Conservation (phyloP, 331 rosid species). For the Saraca asoca region DNA sequence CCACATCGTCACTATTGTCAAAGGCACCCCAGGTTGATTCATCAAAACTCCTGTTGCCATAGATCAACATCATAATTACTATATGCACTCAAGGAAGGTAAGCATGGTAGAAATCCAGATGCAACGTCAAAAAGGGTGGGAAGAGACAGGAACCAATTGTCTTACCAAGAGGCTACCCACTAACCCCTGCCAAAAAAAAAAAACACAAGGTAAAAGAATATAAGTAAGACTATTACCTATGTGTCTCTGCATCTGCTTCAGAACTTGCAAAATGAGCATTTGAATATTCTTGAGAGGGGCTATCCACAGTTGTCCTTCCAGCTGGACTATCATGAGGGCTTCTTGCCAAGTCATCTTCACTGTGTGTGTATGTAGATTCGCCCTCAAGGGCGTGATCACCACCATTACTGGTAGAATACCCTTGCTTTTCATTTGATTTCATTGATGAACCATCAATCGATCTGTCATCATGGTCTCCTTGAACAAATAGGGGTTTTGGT, state of each 20-base stretch:
- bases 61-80: slow-evolving; percentile 37
- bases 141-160: slow-evolving; percentile 20
- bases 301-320: slow-evolving; percentile 59
- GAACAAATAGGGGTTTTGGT: slow-evolving; percentile 43
- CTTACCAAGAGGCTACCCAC: neutral
- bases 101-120: neutral
- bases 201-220: neutral
- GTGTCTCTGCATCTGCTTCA: slow-evolving; percentile 71
- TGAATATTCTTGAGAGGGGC: slow-evolving; percentile 65
- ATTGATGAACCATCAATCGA: slow-evolving; percentile 54
- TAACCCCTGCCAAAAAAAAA: too few relatives aligned
- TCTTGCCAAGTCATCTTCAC: slow-evolving; percentile 67
- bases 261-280: slow-evolving; percentile 53
- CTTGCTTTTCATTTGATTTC: slow-evolving; percentile 52
- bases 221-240: slow-evolving; percentile 43
- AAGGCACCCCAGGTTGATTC: slow-evolving; percentile 90
- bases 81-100: slow-evolving; percentile 30
- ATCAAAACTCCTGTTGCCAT: slow-evolving; percentile 66
- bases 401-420: slow-evolving; percentile 41
- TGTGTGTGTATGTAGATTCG: slow-evolving; percentile 65
- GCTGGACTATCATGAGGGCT: slow-evolving; percentile 75
- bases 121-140: slow-evolving; percentile 16
- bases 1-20: slow-evolving; percentile 80
- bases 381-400: slow-evolving; percentile 56
- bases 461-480: slow-evolving; percentile 52